Evolutionary conservation across 2,329 filamentous ascomycete genomes (phyloP), one percentile per base, ranked within the genome.

Genomic region (Phoma herbarum): DNA sequence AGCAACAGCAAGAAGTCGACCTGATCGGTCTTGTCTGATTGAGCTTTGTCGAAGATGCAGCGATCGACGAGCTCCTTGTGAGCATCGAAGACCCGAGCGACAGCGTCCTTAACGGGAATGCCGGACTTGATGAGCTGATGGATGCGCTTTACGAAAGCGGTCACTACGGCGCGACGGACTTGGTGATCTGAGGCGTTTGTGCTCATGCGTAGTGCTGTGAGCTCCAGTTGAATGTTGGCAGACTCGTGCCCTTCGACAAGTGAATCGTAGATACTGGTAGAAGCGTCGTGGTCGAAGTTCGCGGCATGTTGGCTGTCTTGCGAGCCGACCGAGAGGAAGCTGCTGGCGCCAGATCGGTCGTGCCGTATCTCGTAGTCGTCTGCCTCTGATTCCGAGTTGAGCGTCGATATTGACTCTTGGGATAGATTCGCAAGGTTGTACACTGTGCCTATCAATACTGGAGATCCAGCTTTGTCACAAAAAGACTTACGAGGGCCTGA

Each of bases 221-320:
- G 90, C 75, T 99, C 95, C 31, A 98, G 86, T 75, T 94, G 92
- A 70, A 97, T 93, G 63, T 96, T 95, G 73, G 96, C 91, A 11
- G 88, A 86, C 14, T 86, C 85, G 48, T 87, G 82, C 22, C 88
- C 90, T 60, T 87, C 85, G 50, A 90, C 89, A 41, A 98, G 83
- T 23, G 92, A 91, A 70, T 97, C 93, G 61, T 93, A 85, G n/a
- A 98, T 85, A 60, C 92, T 94, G 64, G 88, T 84, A 3, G 94
- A 91, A 25, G 94, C 94, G 71, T 97, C 94, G 61, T 89, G 84
- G 75, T 97, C 91, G 84, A 98, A 98, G 57, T 88, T 83, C 57
- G 85, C 83, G 22, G 84, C 80, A 49, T 78, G 75, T 60, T 74
- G 71, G 57, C 78, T 79, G 51, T 87, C 84, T 16, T 88, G 86